Evolutionary conservation across 2,329 filamentous ascomycete species (phyloP), one percentile per base, ranked within the genome.

Genomic region (Epichloe brachyelytri): DNA sequence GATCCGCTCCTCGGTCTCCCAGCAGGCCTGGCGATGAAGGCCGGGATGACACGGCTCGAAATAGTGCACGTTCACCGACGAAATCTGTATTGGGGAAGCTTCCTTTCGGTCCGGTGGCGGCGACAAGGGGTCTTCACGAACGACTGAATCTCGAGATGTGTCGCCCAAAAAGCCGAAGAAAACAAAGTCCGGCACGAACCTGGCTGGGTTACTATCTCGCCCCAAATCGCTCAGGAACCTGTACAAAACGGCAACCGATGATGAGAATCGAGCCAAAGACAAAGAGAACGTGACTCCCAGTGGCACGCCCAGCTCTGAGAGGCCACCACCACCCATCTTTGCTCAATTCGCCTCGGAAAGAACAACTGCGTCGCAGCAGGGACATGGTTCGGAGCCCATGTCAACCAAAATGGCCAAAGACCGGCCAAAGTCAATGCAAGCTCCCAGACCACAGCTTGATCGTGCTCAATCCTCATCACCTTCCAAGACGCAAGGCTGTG

Each of bases 271-370:
- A 39, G 65, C 69, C 40, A 83, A 79, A 60, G 83, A 91, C 65
- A 95, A 95, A 68, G 89, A 95, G 67, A 95, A 95, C 64, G 77
- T 76, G 50, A 83, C 78, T 34, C 87, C 86, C 1, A 58, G 61
- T 20, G 62, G 62, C 26, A 55, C 54, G 5, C 53, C 49, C 37
- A 56, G 55, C 51, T 43, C 52, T 38, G 52, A 54, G 4, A 56
- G 68, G 10, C 73, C 78, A 17, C 81, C 78, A 17, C 81, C 85
- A 2, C 88, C 90, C 22, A 89, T 91, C 51, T 95, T 87, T 74
- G 80, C 86, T 14, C 84, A 93, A 60, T 93, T 91, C 63, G 59
- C 65, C 14, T 59, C 59, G 19, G 63, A 63, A 43, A 54, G 59
- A 6, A 22, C 34, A 6, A 19, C 34, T 19, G 40, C 51, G 17